Evolutionary conservation across 202 grass and related monocot species (phyloP).

Genomic region (Panicum virgatum): DNA sequence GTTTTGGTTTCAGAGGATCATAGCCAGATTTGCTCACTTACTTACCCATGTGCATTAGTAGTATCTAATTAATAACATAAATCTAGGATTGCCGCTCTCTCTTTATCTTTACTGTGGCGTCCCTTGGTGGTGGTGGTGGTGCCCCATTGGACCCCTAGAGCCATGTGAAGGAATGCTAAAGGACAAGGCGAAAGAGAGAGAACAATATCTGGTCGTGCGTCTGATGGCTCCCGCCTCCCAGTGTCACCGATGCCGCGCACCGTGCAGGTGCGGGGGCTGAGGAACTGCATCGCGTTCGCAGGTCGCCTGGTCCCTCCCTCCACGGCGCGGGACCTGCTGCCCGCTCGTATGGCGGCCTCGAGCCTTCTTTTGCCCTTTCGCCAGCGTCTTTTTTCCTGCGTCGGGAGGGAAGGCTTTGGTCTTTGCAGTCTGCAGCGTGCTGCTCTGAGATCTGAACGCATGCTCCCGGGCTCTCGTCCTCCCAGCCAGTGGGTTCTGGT

Average conservation of each 20-base stretch:
- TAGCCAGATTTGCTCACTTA: neutral
- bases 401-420: slow-evolving; percentile 11
- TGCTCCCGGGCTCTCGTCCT: neutral
- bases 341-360: slow-evolving; percentile 25
- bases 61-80: neutral
- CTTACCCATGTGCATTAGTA: neutral
- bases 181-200: slow-evolving; percentile 3
- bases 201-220: neutral
- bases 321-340: slow-evolving; percentile 21
- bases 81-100: neutral
- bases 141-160: slow-evolving; percentile 33
- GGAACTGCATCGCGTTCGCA: neutral
- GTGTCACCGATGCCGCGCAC: neutral
- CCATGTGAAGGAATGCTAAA: slow-evolving; percentile 36
- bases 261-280: neutral
- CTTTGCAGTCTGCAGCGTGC: neutral
- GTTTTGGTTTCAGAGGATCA: neutral
- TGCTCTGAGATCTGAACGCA: neutral
- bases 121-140: slow-evolving; percentile 14
- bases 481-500: slow-evolving; percentile 4
- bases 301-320: neutral
- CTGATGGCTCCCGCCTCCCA: neutral
- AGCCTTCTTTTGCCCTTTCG: slow-evolving; percentile 41
- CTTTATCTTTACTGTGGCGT: slow-evolving; percentile 8
- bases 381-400: slow-evolving; percentile 30